Evolutionary conservation across 306 rosid genomes (phyloP).

Genomic region (apple (Malus domestica)): ASM211411v1 NC_041795.1:35914501-35915000

Average conservation of each 20-base stretch:
- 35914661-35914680: slow-evolving; percentile 93
- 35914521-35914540: slow-evolving; percentile 83
- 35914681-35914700: slow-evolving; percentile 73
- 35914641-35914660: slow-evolving; percentile 92
- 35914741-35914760: slow-evolving; percentile 95
- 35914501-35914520: slow-evolving; percentile 87
- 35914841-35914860: slow-evolving; percentile 73
- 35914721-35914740: slow-evolving; percentile 83
- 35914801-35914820: slow-evolving; percentile 86
- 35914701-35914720: slow-evolving; percentile 97
- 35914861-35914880: slow-evolving; percentile 93
- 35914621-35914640: slow-evolving; percentile 83
- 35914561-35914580: slow-evolving; percentile 77
- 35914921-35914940: slow-evolving; percentile 62
- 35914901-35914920: slow-evolving; percentile 80
- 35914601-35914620: slow-evolving; percentile 97
- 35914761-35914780: slow-evolving; percentile 96
- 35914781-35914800: slow-evolving; percentile 78
- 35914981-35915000: slow-evolving; percentile 87
- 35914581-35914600: slow-evolving; percentile 94
- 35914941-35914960: slow-evolving; percentile 55
- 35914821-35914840: slow-evolving; percentile 96
- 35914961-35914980: slow-evolving; percentile 98
- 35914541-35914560: slow-evolving; percentile 81
- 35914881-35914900: slow-evolving; percentile 92